Evolutionary conservation across 371 early-diverging fungal species (phyloP), one percentile per base, ranked within the genome.

Genomic region (Batkoa obscura): DNA sequence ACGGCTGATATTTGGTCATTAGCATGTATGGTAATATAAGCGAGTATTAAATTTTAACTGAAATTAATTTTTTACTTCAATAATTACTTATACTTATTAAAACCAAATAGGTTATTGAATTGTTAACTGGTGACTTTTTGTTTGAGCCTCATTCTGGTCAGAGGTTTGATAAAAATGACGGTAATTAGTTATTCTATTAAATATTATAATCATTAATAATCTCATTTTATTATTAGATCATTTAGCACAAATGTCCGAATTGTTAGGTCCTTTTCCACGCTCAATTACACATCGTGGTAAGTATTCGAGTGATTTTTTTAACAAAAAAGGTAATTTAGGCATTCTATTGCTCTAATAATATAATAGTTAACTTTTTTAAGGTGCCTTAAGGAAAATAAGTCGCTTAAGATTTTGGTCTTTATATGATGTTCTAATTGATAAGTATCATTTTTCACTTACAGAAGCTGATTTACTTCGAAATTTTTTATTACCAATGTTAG

Each of bases 1-100:
- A 79, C 83, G n/a, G 87, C 93, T 2, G 99, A 99, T 68, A 84
- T 95, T n/a, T 95, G 99, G 97, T 88, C 89, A 57, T 71, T 93
- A 50, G 94, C 90, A 13, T 97, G 96, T 71, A 83, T 99, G 76
- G 78, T 87, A 70, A 59, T 51, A 54, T 31, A 48, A 10, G 31
- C 17, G 6, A 17, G 3, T 12, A 23, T 2, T 36, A 23, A 23
- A 23, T 23, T 23, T 9, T 37, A n/a, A 15, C 3, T 53, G 10
- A 13, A 37, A 6, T 15, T 10, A 37, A 17, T 17, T 57, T 34
- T 43, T 38, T 30, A 52, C 56, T 32, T 23, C 33, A 23, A 31
- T 13, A 38, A 9, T 23, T 23, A 17, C 35, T 61, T 9, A 55
- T 17, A 49, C 15, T 43, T 17, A 49, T 38, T 23, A 50, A 37